Conservation (phyloP, 2,329 filamentous ascomycete genomes). For the Metarhizium rileyi region DNA sequence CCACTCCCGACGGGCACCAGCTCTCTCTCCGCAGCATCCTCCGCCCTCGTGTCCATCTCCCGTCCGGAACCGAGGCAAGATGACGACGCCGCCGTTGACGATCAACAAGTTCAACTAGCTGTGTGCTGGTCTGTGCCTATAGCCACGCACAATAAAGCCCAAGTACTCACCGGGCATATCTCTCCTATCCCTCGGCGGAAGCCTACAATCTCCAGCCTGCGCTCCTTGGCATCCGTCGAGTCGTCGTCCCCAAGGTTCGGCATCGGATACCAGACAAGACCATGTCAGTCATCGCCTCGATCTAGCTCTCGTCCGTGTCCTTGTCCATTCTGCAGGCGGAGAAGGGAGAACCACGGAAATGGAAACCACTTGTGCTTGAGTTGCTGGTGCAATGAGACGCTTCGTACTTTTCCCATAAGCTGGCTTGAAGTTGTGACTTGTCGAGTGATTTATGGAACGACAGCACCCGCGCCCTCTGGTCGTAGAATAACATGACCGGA, state of each 20-base stretch:
- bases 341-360: too few relatives aligned
- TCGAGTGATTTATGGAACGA: too few relatives aligned
- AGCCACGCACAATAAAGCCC: slow-evolving; percentile 1
- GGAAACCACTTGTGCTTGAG: too few relatives aligned
- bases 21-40: slow-evolving; percentile 10
- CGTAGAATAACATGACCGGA: too few relatives aligned
- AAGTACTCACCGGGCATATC: not conserved
- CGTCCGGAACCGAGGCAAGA: slow-evolving; percentile 18
- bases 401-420: too few relatives aligned
- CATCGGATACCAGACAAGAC: too few relatives aligned
- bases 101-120: slow-evolving; percentile 19
- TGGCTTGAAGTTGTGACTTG: too few relatives aligned
- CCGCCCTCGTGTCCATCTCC: slow-evolving; percentile 14
- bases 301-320: too few relatives aligned
- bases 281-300: too few relatives aligned
- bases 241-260: slow-evolving; percentile 14
- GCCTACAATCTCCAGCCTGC: slow-evolving; percentile 14
- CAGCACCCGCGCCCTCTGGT: too few relatives aligned
- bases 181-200: slow-evolving; percentile 9
- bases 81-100: slow-evolving; percentile 19
- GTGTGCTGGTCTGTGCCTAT: slow-evolving; percentile 6
- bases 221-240: slow-evolving; percentile 18
- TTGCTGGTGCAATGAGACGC: too few relatives aligned
- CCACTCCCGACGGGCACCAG: slow-evolving; percentile 12
- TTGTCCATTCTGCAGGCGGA: too few relatives aligned